Percentiles rank a stretch among this genome's conserved stretches.
These are phyloP conservation scores for Eucalyptus lansdowneana DNA, from an alignment of 345 rosid genomes.

Conservation along the genomic window DNA sequence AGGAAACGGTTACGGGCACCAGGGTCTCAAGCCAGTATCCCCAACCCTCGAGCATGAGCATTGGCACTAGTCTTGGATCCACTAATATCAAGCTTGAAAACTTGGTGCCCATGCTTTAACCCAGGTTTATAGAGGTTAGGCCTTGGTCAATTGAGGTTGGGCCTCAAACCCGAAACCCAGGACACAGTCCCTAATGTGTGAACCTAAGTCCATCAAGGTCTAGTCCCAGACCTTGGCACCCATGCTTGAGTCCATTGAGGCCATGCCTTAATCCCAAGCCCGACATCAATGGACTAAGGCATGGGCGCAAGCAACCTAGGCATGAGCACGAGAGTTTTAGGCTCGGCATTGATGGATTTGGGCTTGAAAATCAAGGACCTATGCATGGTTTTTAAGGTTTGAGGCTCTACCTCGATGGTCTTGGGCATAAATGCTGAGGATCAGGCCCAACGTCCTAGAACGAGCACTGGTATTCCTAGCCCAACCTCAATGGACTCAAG, in stretches of 20 bases:
- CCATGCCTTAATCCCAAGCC: background rate
- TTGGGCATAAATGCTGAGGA: background rate
- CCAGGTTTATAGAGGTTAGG: background rate
- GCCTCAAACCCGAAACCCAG: background rate
- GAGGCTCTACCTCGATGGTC: background rate
- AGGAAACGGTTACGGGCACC: background rate
- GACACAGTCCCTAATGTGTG: background rate
- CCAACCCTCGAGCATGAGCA: background rate
- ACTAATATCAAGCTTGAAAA: background rate
- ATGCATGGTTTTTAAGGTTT: background rate
- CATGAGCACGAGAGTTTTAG: background rate
- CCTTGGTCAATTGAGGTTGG: background rate
- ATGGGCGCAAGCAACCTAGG: too few relatives aligned
- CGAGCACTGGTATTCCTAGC: too few relatives aligned
- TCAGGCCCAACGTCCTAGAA: too few relatives aligned
- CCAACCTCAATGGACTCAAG: too few relatives aligned
- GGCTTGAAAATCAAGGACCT: background rate
- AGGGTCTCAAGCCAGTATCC: background rate
- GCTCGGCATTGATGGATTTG: background rate
- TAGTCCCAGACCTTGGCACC: background rate
- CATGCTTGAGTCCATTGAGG: too few relatives aligned
- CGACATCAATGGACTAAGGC: background rate
- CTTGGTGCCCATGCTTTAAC: background rate
- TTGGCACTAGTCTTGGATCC: background rate
- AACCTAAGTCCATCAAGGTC: background rate